Base-by-base conservation (phyloP, 2,329 filamentous ascomycete species). In the Elsinoe arachidis region DNA sequence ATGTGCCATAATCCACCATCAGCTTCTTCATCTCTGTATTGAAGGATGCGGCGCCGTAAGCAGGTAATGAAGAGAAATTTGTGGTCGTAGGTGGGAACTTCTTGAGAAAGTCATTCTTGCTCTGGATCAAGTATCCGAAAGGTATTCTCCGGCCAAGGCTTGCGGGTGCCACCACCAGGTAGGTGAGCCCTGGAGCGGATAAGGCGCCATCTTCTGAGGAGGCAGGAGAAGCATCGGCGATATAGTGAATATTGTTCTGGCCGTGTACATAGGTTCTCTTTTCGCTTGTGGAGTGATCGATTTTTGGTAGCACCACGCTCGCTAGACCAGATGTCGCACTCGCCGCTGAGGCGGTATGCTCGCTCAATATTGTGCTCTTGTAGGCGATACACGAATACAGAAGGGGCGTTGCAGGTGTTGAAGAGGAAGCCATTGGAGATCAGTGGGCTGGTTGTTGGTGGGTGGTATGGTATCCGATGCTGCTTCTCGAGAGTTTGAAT, bases 261-360 rank as follows among this genome's bases (percentile, higher is more conserved):
- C 90, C 88, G 73, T 96, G 90, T 23, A 65, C 66, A 76, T 95
- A 96, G 56, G 92, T 97, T 63, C 95, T 83, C 74, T 96, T 96
- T 69, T 95, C 85, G 1, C 90, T 80, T 30, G 80, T 76, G 62
- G 78, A 75, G 76, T 99, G 93, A 57, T 81, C 80, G 78, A 99
- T 95, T 73, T 96, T 96, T 59, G 95, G 93, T 44, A 99, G 89
- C 76, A 99, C 90, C 66, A 96, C 79, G 44, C 90, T 93, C 64
- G 92, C 90, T 66, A 97, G 87, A 11, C 87, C 90, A 3, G 90
- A 90, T 58, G 89, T 88, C 64, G 89, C 84, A 41, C 86, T 89
- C 9, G 87, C 85, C 61, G 90, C 87, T 1, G 90, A 90, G 34
- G 89, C 85, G 51, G 90, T 95, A 77, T 95, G 92, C 76, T 99